phyloP scores from a whole-genome alignment of 139 green algal species.

The Chlamydomonas schloesseri region DNA sequence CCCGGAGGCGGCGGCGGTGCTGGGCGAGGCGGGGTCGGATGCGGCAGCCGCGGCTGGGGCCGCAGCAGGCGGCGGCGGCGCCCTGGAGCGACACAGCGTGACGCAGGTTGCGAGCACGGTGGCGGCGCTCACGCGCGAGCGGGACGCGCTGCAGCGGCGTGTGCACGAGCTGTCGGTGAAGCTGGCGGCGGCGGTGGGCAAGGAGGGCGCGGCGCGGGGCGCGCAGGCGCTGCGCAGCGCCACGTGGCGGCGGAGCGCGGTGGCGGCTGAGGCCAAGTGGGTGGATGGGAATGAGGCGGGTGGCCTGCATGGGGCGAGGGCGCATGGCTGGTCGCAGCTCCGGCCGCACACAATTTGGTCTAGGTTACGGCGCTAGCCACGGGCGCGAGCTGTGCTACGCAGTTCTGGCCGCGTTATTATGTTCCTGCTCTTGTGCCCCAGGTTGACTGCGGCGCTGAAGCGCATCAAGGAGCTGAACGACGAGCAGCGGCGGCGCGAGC shows the following conservation, averaged over 20 bases:
- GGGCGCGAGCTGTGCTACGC: too few species aligned
- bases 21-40: neutral
- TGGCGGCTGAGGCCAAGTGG: conserved; percentile 20
- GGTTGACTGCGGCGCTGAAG: conserved; percentile 22
- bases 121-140: conserved; percentile 23
- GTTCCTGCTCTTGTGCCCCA: too few species aligned
- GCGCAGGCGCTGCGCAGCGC: conserved; percentile 7
- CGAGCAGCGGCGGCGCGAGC: conserved; percentile 1
- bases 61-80: too few species aligned
- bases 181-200: conserved; percentile 19
- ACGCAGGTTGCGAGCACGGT: neutral
- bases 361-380: too few species aligned
- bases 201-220: conserved; percentile 11
- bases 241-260: neutral
- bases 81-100: too few species aligned
- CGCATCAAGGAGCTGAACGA: conserved; percentile 34
- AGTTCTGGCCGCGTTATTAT: too few species aligned
- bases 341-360: too few species aligned
- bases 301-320: too few species aligned
- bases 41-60: neutral
- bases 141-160: conserved; percentile 30
- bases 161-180: conserved; percentile 2
- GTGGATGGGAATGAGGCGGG: neutral
- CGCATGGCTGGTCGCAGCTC: too few species aligned
- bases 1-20: neutral